phyloP scores from a whole-genome alignment of 441 rosid genomes.

The Mallotus japonicus region DNA sequence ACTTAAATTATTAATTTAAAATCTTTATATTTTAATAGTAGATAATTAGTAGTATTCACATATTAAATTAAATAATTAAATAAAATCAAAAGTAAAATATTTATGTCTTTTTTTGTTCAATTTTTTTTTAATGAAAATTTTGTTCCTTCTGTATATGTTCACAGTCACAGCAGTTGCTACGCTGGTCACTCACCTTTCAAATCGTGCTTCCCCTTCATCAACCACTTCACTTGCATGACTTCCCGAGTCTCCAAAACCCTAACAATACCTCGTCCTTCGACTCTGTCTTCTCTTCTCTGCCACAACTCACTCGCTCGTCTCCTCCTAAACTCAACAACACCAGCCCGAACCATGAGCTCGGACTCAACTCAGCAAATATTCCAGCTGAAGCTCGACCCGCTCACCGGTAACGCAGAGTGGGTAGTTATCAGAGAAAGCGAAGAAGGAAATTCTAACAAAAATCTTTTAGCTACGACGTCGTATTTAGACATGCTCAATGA shows the following conservation, averaged over 20 bases:
- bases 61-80: no score
- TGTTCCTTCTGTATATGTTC: no score
- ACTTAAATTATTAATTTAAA: no score
- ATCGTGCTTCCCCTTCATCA: background rate
- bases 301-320: conserved; percentile 9
- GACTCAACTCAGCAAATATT: conserved; percentile 56
- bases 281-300: background rate
- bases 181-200: background rate
- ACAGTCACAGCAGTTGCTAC: background rate
- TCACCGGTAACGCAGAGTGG: conserved; percentile 90
- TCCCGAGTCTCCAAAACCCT: conserved; percentile 41
- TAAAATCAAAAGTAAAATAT: no score
- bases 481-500: conserved; percentile 98
- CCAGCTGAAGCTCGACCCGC: conserved; percentile 82
- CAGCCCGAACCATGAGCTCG: conserved; percentile 55
- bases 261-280: conserved; percentile 16
- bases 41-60: no score
- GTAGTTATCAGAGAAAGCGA: conserved; percentile 66
- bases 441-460: conserved; percentile 35
- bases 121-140: no score
- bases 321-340: conserved; percentile 19
- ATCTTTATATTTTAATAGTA: no score
- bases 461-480: conserved; percentile 71
- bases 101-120: no score
- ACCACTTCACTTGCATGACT: conserved; percentile 21